Base-by-base conservation (phyloP, 192 early-diverging fungal genomes). In the Mortierella alpina region DNA sequence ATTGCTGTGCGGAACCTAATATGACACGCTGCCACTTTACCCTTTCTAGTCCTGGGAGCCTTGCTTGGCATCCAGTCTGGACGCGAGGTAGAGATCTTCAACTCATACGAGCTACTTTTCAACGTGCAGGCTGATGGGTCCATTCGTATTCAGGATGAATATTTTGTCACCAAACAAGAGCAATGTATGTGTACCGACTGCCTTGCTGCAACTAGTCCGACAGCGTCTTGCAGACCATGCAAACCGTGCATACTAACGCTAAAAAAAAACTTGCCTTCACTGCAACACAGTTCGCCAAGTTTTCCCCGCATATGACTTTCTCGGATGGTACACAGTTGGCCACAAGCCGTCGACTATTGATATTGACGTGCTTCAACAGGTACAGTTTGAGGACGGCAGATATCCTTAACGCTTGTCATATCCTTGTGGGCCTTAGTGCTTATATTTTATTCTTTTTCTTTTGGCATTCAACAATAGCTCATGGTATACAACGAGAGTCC, bases 311-410 rank as follows among this genome's bases (percentile, higher is more conserved):
- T 90, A 91, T 48, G 95, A 96, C 63, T 87, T 95, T 62, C 82
- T 96, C 39, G 95, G 95, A 9, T 96, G 95, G 95, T 96, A 96
- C 63, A 84, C 92, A 6, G 81, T 91, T n/a, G 93, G 93, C 2
- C 54, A 66, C 7, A 65, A 66, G 12, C 93, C 94, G 7, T 88
- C 92, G 12, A 77, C 82, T 45, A 56, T 76, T 7, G 93, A 95
- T 47, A 71, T 95, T 20, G 75, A 90, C 52, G 78, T 95, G 14
- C 94, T 95, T 83, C 86, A 92, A 65, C 94, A 95, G 83, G 92
- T 91, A 84, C 31, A 2, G 31, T 31, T 31, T 31, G 31, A 31
- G 3, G 22, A 31, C 31, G 31, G 31, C 31, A 31, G 31, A 31
- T 31, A 31, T 1, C 31, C 31, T 31, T 31, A 3, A 17, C 47